These are phyloP conservation scores for Sphagnum fallax DNA, from an alignment of 228 moss, liverwort and hornwort species.

Conservation along the genomic window DNA sequence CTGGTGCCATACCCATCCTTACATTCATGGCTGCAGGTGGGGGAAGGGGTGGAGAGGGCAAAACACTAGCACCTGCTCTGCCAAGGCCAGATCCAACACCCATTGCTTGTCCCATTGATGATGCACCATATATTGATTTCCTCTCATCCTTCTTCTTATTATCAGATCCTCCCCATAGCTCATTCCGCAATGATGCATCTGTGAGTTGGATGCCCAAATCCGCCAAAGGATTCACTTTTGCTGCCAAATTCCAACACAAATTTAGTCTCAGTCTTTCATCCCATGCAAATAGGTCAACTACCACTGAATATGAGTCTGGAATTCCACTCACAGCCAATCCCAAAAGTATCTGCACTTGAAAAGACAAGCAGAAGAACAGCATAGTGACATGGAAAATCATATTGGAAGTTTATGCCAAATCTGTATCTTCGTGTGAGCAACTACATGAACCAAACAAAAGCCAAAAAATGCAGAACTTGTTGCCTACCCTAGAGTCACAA, in stretches of 20 bases:
- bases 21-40: constrained; percentile 7
- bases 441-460: too few relatives aligned
- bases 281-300: neutral
- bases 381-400: neutral
- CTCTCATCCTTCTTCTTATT: constrained; percentile 36
- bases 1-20: constrained; percentile 6
- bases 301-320: neutral
- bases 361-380: neutral
- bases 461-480: too few relatives aligned
- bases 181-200: constrained; percentile 26
- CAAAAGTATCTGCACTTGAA: neutral
- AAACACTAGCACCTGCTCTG: constrained; percentile 23
- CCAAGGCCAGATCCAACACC: constrained; percentile 50
- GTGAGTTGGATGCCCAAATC: constrained; percentile 48
- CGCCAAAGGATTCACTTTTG: constrained; percentile 43
- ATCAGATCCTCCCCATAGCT: constrained; percentile 4
- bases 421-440: too few relatives aligned
- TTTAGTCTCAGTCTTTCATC: neutral
- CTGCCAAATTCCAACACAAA: neutral
- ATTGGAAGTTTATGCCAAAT: neutral
- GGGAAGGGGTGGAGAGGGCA: constrained; percentile 17
- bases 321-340: neutral
- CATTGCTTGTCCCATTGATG: constrained; percentile 39
- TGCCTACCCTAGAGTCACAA: too few relatives aligned
- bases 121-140: constrained; percentile 21